Conservation (phyloP, 2,329 filamentous ascomycete species). For the Dactylellina haptotyla region DNA sequence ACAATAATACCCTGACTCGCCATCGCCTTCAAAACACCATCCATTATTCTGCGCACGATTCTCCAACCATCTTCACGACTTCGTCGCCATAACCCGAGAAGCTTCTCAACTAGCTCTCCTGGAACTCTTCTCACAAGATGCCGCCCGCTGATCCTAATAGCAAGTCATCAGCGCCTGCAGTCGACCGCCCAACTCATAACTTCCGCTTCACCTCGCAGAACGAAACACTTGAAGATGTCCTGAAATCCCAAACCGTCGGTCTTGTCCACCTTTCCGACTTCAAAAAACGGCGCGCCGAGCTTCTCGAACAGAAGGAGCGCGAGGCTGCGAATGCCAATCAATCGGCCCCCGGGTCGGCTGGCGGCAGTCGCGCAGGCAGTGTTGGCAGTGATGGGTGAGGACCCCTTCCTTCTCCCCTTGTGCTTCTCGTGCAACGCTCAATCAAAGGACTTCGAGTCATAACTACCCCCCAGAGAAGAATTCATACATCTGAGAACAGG, state of each 20-base stretch:
- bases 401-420: constrained; percentile 3
- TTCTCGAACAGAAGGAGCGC: constrained; percentile 88
- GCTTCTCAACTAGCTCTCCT: not conserved
- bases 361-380: constrained; percentile 65
- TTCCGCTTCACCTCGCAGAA: constrained; percentile 79
- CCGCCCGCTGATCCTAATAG: constrained; percentile 33
- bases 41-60: no score
- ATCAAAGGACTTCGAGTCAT: constrained; percentile 45
- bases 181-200: constrained; percentile 58
- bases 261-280: constrained; percentile 93
- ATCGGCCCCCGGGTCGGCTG: constrained; percentile 64
- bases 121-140: not conserved
- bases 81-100: not conserved
- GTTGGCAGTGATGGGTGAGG: constrained; percentile 70
- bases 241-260: constrained; percentile 88
- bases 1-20: no score
- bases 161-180: constrained; percentile 56
- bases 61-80: not conserved
- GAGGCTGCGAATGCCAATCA: constrained; percentile 72
- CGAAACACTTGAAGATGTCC: constrained; percentile 79
- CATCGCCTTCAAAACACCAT: no score
- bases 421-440: not conserved
- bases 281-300: constrained; percentile 92
- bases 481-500: constrained; percentile 13
- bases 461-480: not conserved